phyloP scores from a whole-genome alignment of 2,329 filamentous ascomycete genomes.

The Cytospora paraplurivora region DNA sequence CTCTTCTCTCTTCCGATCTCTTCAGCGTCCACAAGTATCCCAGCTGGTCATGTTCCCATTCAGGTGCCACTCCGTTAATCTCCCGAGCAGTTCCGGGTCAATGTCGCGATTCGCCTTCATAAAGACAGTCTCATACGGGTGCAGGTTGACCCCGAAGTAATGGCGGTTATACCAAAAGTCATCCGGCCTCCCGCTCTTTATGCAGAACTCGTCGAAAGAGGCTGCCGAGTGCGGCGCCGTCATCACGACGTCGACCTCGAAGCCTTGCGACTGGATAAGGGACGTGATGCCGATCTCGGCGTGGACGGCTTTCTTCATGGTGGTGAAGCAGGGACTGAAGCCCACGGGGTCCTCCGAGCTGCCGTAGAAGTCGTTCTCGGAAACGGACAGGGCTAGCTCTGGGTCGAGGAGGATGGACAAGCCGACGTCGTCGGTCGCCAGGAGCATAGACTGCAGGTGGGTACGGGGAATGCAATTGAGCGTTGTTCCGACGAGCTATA shows the following conservation, averaged over 20 bases:
- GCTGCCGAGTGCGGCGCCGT: conserved; percentile 32
- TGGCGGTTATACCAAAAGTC: conserved; percentile 35
- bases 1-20: no score
- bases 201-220: conserved; percentile 26
- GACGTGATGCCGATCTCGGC: conserved; percentile 36
- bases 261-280: conserved; percentile 35
- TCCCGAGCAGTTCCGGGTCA: conserved; percentile 34
- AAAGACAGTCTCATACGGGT: conserved; percentile 45
- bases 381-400: conserved; percentile 27
- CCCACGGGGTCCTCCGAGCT: conserved; percentile 31
- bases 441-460: conserved; percentile 41
- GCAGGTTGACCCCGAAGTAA: conserved; percentile 39
- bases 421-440: conserved; percentile 39
- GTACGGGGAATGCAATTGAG: conserved; percentile 38
- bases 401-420: conserved; percentile 39
- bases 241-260: conserved; percentile 38
- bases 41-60: conserved; percentile 33
- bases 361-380: conserved; percentile 32
- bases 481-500: conserved; percentile 41
- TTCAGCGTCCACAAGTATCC: conserved; percentile 31
- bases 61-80: conserved; percentile 39
- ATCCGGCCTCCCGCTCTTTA: conserved; percentile 17
- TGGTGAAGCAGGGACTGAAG: conserved; percentile 35
- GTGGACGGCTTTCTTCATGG: conserved; percentile 32
- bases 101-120: conserved; percentile 40